These are phyloP conservation scores for Prunus persica DNA, from an alignment of 306 rosid species.

Conservation along the genomic window Prunus_persica_NCBIv2 NC_034015.1:18283501-18284000, in stretches of 20 bases:
- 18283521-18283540: not conserved
- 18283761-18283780: not conserved
- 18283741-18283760: not conserved
- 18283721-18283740: not conserved
- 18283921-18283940: not conserved
- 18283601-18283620: constrained; percentile 27
- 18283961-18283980: not conserved
- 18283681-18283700: not conserved
- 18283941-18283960: not conserved
- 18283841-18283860: not conserved
- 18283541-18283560: not conserved
- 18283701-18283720: too few species aligned
- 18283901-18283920: not conserved
- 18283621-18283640: not conserved
- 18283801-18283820: not conserved
- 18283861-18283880: not conserved
- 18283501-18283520: not conserved
- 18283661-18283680: not conserved
- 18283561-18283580: constrained; percentile 15
- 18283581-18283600: constrained; percentile 9
- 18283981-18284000: too few species aligned
- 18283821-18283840: constrained; percentile 6
- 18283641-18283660: not conserved
- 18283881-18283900: not conserved
- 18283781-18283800: not conserved